Evolutionary conservation across 2,329 filamentous ascomycete species (phyloP).

Genomic region (Fonsecaea monophora): DNA sequence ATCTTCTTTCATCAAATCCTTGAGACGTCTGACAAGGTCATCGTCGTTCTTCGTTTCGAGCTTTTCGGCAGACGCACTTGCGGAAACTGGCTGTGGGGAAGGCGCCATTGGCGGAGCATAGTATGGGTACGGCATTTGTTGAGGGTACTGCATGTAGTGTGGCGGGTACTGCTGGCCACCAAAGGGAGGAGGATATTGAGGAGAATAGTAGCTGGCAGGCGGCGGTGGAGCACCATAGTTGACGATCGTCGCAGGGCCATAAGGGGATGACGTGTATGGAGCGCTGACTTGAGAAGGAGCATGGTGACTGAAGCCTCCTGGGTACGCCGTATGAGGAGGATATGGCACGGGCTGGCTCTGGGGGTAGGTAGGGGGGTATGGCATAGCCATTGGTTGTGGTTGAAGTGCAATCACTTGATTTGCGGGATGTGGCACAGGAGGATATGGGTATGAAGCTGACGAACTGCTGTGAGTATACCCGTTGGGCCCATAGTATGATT

Average conservation of each 20-base stretch:
- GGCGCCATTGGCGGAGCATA: constrained; percentile 42
- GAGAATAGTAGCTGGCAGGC: constrained; percentile 44
- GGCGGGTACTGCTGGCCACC: constrained; percentile 38
- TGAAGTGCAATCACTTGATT: constrained; percentile 37
- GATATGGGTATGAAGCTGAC: constrained; percentile 49
- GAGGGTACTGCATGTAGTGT: constrained; percentile 48
- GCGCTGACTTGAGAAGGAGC: constrained; percentile 37
- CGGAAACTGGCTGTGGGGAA: constrained; percentile 50
- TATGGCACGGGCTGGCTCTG: constrained; percentile 32
- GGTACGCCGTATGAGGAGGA: constrained; percentile 30
- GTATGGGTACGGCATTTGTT: constrained; percentile 44
- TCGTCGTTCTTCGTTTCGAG: constrained; percentile 59
- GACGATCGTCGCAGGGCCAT: constrained; percentile 48
- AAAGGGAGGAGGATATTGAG: constrained; percentile 45
- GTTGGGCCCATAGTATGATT: constrained; percentile 39
- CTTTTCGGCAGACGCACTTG: constrained; percentile 33
- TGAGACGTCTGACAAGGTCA: constrained; percentile 65
- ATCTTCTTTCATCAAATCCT: constrained; percentile 58
- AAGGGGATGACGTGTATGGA: constrained; percentile 41
- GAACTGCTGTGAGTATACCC: constrained; percentile 51
- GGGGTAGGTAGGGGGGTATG: constrained; percentile 30
- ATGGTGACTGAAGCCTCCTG: constrained; percentile 27
- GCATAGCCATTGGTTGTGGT: constrained; percentile 34
- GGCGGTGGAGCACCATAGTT: constrained; percentile 44
- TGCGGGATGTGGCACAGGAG: constrained; percentile 34